Evolutionary conservation across 768 basidiomycete genomes (phyloP), one percentile per base, ranked within the genome.

Genomic region (Pluteus cervinus): DNA sequence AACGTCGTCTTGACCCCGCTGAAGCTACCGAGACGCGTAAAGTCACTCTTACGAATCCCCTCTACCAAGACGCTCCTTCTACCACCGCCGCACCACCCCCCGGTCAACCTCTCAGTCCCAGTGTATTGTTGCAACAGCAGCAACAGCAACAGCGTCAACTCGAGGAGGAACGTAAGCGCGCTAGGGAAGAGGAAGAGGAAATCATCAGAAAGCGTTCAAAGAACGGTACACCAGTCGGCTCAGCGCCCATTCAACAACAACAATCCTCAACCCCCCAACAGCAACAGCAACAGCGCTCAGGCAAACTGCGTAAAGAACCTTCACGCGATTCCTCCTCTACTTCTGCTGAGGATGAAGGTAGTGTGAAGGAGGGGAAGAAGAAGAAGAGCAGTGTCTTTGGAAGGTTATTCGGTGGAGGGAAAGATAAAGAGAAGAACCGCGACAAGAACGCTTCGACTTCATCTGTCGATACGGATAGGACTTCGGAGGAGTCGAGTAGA

Each of bases 371-470:
- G n/a, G 58, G 62, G 24, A 79, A 81, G 62, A 81, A 83, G 61
- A 82, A 81, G 62, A 80, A 75, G 38, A 61, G 76, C 3, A 79
- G 84, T 3, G 71, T 97, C 40, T 82, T 96, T 46, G 71, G 79
- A 10, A 70, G 80, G 0, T 51, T 97, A 33, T 94, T 94, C 54
- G 71, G 72, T 12, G 65, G 83, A 48, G 81, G 77, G 59, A 91
- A 84, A 57, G 78, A 86, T 50, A 86, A 82, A 61, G 68, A 69
- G 48, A 79, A 79, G 55, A 79, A 78, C 35, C 81, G 81, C 51
- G 70, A 72, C 29, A 78, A 77, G 55, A 63, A 62, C 24, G 51
- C 57, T 12, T 64, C 56, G n/a, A n/a, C n/a, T n/a, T n/a, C n/a
- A n/a, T n/a, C n/a, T n/a, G n/a, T n/a, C n/a, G n/a, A n/a, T n/a